Evolutionary conservation across 805 yeast species (phyloP).

Genomic region (Blastobotrys parvus): DNA sequence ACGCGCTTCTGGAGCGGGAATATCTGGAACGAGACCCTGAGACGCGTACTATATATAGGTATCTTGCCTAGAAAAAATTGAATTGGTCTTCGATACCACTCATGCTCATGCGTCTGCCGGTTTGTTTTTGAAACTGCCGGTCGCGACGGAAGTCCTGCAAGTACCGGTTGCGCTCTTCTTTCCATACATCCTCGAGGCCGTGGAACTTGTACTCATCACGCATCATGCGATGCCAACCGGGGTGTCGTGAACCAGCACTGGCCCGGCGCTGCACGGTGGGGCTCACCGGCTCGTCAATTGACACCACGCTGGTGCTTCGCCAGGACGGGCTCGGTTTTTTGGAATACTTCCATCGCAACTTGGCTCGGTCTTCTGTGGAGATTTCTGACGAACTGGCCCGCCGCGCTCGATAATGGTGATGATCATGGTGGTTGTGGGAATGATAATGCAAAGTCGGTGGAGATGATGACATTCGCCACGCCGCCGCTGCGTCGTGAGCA

Average conservation of each 20-base stretch:
- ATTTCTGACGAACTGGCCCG: constrained; percentile 6
- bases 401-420: neutral
- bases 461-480: no score
- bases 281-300: constrained; percentile 6
- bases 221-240: constrained; percentile 21
- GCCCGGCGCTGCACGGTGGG: neutral
- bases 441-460: no score
- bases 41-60: constrained; percentile 52
- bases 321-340: constrained; percentile 18
- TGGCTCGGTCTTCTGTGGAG: constrained; percentile 12
- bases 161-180: constrained; percentile 18
- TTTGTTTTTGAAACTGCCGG: constrained; percentile 17
- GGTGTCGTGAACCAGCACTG: constrained; percentile 13
- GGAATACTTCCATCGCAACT: constrained; percentile 14
- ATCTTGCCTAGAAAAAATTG: constrained; percentile 51
- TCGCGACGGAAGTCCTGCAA: constrained; percentile 20
- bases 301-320: neutral
- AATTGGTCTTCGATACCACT: neutral
- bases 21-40: constrained; percentile 65
- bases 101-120: no score
- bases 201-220: constrained; percentile 15
- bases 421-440: neutral
- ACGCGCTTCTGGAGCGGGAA: constrained; percentile 70
- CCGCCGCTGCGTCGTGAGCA: no score
- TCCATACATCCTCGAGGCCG: constrained; percentile 19